phyloP scores from a whole-genome alignment of 768 basidiomycete species.

The Glaciozyma martinii region DNA sequence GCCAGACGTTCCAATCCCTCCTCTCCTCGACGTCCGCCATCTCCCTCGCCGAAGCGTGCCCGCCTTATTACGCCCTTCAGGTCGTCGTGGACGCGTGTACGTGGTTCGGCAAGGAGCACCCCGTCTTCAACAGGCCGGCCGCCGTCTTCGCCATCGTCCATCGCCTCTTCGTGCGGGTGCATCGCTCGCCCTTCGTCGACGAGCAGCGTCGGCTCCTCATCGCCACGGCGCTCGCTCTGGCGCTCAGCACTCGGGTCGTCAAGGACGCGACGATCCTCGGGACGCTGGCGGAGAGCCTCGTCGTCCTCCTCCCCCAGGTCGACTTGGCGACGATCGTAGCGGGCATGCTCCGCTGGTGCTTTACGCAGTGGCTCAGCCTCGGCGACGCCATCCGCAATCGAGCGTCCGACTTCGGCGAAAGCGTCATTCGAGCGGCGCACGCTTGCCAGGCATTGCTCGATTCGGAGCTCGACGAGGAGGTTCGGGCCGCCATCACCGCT shows the following conservation, averaged over 20 bases:
- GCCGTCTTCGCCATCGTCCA: conserved; percentile 65
- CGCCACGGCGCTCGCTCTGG: conserved; percentile 62
- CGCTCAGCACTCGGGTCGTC: conserved; percentile 53
- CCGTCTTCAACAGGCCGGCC: conserved; percentile 46
- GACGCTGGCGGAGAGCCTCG: conserved; percentile 58
- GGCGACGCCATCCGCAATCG: background rate
- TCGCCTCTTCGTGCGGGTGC: conserved; percentile 58
- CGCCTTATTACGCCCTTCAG: conserved; percentile 31
- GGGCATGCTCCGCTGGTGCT: conserved; percentile 51
- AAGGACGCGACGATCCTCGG: conserved; percentile 55
- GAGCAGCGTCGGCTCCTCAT: conserved; percentile 71
- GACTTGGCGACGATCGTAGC: conserved; percentile 48
- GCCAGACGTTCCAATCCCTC: conserved; percentile 2
- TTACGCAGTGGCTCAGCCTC: background rate
- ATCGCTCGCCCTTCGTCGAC: conserved; percentile 63
- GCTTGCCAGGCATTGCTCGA: conserved; percentile 16
- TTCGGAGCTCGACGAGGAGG: background rate
- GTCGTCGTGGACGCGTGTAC: conserved; percentile 51
- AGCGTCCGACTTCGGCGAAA: conserved; percentile 7
- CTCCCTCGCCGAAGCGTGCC: background rate
- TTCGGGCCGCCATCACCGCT: background rate
- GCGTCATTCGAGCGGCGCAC: conserved; percentile 29
- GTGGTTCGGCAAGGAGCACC: conserved; percentile 51
- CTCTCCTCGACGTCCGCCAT: background rate
- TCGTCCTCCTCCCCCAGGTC: conserved; percentile 55